Base-by-base conservation (phyloP, 495 filamentous ascomycete genomes). In the Extremus antarcticus region DNA sequence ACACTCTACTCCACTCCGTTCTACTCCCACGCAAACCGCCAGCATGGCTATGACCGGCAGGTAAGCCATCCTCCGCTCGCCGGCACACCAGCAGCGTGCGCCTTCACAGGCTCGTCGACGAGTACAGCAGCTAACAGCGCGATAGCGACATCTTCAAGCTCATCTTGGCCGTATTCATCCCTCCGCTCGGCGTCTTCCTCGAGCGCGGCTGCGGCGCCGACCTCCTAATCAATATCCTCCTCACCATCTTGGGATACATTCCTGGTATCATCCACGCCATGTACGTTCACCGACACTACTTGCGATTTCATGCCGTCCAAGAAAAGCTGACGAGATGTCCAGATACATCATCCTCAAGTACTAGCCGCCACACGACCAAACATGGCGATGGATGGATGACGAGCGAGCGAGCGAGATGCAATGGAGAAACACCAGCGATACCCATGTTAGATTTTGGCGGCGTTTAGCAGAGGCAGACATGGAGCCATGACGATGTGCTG, bases 121-220 rank as follows among this genome's bases (percentile, higher is more conserved):
- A 10, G 35, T 8, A 21, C 41, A 45, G 41, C 20, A 54, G 55
- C 40, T 60, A 47, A 49, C 20, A 43, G 29, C 46, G n/a, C 43
- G 21, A 46, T 62, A 90, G 87, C 71, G 88, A 94, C 68, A 87
- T 91, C 77, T 84, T 83, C 85, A 91, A 94, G 76, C 89, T 94
- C 77, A 81, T 92, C 72, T 75, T 90, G 67, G 85, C 88, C 73
- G 75, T 94, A 74, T 71, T 94, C 74, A 76, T 94, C 49, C 90
- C 90, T 39, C 90, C 90, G 59, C 76, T 94, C 32, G 88, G 88
- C 70, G 90, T 94, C 67, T 94, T 95, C 78, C 80, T 94, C 55
- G 86, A 92, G 76, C 81, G 84, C 39, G 90, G 90, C 66, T 90
- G 86, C 73, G 79, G 81, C 68, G 78, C 81, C 64, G 87, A 94